Conservation (phyloP, 2,329 filamentous ascomycete genomes). For the Pseudocercospora fijiensis region DNA sequence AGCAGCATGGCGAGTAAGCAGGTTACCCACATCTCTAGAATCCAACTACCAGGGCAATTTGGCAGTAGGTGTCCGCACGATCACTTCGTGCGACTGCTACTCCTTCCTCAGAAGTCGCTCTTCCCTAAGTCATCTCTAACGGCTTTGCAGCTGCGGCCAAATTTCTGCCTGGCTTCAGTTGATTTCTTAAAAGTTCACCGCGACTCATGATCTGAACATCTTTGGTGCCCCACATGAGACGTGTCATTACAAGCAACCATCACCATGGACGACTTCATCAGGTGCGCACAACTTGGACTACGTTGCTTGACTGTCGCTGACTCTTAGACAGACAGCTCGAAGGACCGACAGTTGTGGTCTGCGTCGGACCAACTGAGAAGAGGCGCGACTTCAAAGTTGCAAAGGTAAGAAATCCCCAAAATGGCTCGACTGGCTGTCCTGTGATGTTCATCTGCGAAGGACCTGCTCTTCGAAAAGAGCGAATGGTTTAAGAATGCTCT, state of each 20-base stretch:
- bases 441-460: too few species aligned
- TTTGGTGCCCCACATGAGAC: too few species aligned
- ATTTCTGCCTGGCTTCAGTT: not conserved
- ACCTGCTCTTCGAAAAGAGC: too few species aligned
- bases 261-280: not conserved
- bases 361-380: not conserved
- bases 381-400: not conserved
- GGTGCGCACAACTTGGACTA: not conserved
- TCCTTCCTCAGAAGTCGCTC: not conserved
- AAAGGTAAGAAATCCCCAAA: too few species aligned
- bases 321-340: not conserved
- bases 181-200: too few species aligned
- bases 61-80: not conserved
- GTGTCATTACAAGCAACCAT: not conserved
- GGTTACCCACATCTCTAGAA: not conserved
- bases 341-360: not conserved
- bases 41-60: not conserved
- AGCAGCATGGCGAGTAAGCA: constrained; percentile 49
- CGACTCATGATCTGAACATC: too few species aligned
- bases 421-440: too few species aligned
- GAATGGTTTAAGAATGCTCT: too few species aligned
- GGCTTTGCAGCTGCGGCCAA: not conserved
- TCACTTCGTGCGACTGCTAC: too few species aligned
- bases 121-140: not conserved
- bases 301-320: not conserved